Evolutionary conservation across 2,329 filamentous ascomycete genomes (phyloP).

Genomic region (Hymenoscyphus repandus): DNA sequence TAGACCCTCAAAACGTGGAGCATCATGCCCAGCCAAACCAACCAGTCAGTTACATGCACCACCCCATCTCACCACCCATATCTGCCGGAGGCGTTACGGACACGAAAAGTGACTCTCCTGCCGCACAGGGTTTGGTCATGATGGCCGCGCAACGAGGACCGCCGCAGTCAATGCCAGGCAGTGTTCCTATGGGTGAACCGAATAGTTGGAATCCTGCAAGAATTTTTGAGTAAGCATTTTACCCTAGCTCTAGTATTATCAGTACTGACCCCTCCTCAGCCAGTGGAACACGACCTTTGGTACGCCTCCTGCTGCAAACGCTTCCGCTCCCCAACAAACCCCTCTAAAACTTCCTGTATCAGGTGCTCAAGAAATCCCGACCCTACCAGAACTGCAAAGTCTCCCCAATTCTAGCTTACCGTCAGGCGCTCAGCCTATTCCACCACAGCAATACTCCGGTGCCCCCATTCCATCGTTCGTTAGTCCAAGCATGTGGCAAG

Average conservation of each 20-base stretch:
- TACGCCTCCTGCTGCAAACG: constrained; percentile 37
- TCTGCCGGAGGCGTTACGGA: constrained; percentile 63
- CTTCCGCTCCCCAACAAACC: constrained; percentile 31
- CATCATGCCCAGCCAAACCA: constrained; percentile 44
- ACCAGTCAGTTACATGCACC: constrained; percentile 62
- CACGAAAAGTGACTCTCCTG: constrained; percentile 71
- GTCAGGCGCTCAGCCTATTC: constrained; percentile 41
- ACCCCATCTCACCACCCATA: constrained; percentile 76
- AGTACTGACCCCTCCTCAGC: constrained; percentile 40
- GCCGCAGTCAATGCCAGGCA: constrained; percentile 46
- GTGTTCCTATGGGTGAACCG: constrained; percentile 57
- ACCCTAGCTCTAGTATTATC: background rate
- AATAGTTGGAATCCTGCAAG: constrained; percentile 77
- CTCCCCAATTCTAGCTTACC: constrained; percentile 42
- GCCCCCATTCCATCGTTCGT: constrained; percentile 54
- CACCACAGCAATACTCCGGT: constrained; percentile 47
- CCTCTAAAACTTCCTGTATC: constrained; percentile 32
- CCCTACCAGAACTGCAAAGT: constrained; percentile 41
- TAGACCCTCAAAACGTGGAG: constrained; percentile 43
- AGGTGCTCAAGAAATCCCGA: constrained; percentile 44
- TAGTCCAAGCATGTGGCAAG: constrained; percentile 69
- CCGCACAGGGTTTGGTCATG: constrained; percentile 67
- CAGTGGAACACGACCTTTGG: constrained; percentile 96
- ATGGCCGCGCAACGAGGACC: constrained; percentile 50
- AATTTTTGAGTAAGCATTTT: constrained; percentile 75